Base-by-base conservation (phyloP, 257 asterid genomes). In the Hygrophila difformis region DNA sequence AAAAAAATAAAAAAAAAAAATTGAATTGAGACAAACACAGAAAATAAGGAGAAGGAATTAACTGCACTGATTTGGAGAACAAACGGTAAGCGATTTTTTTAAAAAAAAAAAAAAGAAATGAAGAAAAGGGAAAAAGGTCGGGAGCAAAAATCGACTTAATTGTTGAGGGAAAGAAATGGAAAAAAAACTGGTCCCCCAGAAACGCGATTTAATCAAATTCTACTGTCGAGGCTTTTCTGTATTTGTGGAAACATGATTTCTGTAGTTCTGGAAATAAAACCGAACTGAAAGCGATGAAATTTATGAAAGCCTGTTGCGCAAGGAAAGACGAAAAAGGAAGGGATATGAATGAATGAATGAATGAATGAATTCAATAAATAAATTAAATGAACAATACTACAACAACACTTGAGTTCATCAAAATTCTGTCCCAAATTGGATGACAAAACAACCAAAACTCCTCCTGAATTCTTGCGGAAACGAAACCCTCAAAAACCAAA, bases 381-480 rank as follows among this genome's bases (percentile, higher is more conserved):
- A n/a, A n/a, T n/a, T n/a, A n/a, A n/a, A n/a, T n/a, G n/a, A n/a
- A n/a, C n/a, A n/a, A n/a, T n/a, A n/a, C n/a, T n/a, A 70, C 47
- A 58, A 65, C 55, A 63, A 78, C 67, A 61, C 51, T 79, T n/a
- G n/a, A n/a, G n/a, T n/a, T n/a, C n/a, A n/a, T 69, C 72, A 61
- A 81, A 67, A 76, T 42, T 71, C 50, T 63, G 56, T 60, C 49
- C 49, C 31, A 54, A 68, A 70, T 63, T 24, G 66, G 66, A 70
- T 38, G 47, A 66, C 69, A 49, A 62, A 69, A 79, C n/a, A 60
- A 51, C 72, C 87, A 16, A 45, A 49, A 76, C 71, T 81, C 28
- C 79, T 53, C 75, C 76, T 60, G 69, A 78, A 67, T 71, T 81
- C 42, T 52, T 21, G 82, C 57, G 57, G 55, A 62, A 63, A 58